Conservation (phyloP, 2,329 filamentous ascomycete species). For the Didymellaceae sp. region DNA sequence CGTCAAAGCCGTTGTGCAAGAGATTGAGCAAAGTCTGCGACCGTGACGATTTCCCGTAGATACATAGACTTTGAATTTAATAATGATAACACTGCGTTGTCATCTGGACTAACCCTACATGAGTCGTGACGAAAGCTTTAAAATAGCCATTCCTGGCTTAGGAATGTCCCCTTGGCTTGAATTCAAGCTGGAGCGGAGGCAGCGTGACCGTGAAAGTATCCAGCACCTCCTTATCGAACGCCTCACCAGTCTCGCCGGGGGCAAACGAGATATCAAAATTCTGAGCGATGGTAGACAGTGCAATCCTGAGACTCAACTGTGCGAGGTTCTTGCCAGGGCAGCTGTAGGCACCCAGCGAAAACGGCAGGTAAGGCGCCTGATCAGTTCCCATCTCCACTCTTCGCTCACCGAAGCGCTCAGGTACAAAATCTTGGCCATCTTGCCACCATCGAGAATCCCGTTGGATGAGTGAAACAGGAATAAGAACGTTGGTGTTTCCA, state of each 20-base stretch:
- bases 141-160: too few species aligned
- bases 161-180: constrained; percentile 12
- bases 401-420: constrained; percentile 25
- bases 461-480: constrained; percentile 29
- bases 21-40: too few species aligned
- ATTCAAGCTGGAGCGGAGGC: constrained; percentile 32
- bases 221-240: constrained; percentile 28
- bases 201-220: constrained; percentile 29
- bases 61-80: too few species aligned
- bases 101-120: too few species aligned
- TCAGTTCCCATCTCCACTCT: constrained; percentile 25
- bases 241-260: constrained; percentile 27
- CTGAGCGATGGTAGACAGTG: constrained; percentile 24
- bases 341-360: constrained; percentile 19
- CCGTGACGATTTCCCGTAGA: too few species aligned
- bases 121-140: too few species aligned
- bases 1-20: too few species aligned
- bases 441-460: constrained; percentile 30
- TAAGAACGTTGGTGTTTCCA: constrained; percentile 19
- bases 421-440: constrained; percentile 19
- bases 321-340: constrained; percentile 33
- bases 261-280: constrained; percentile 32
- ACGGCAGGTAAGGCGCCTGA: constrained; percentile 23
- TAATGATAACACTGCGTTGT: too few species aligned
- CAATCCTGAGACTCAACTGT: constrained; percentile 23